Percentiles rank a stretch among this genome's conserved stretches.
Evolutionary conservation across 805 yeast species (phyloP).

Genomic region (Pichia thaimueangensis): DNA sequence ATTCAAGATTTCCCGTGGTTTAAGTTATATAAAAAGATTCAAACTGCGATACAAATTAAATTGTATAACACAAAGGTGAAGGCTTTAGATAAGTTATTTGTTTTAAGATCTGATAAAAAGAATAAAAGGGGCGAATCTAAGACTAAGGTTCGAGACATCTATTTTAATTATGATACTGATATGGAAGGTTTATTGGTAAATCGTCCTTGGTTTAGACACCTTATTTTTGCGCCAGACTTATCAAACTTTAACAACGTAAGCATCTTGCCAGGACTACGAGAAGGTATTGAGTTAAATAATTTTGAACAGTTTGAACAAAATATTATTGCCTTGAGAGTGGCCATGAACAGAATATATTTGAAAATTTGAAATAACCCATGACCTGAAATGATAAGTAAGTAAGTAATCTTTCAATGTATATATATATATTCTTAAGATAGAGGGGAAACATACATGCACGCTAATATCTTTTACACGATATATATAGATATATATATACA

Average conservation of each 20-base stretch:
- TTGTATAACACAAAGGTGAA: slow-evolving; percentile 46
- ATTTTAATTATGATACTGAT: too few relatives aligned
- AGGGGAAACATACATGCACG: neutral
- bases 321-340: slow-evolving; percentile 9
- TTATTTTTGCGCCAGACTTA: slow-evolving; percentile 50
- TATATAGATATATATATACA: too few relatives aligned
- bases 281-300: slow-evolving; percentile 42
- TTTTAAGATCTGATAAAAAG: slow-evolving; percentile 27
- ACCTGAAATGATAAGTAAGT: too few relatives aligned
- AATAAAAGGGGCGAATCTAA: too few relatives aligned
- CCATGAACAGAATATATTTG: slow-evolving; percentile 5
- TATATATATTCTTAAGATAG: too few relatives aligned
- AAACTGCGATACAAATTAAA: slow-evolving; percentile 50
- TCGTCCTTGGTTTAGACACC: slow-evolving; percentile 58
- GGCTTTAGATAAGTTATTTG: slow-evolving; percentile 50
- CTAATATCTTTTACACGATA: too few relatives aligned
- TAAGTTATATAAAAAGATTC: slow-evolving; percentile 50
- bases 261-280: slow-evolving; percentile 52
- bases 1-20: slow-evolving; percentile 77
- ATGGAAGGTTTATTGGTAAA: neutral
- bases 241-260: neutral
- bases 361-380: too few relatives aligned
- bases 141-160: too few relatives aligned
- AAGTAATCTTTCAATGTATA: too few relatives aligned
- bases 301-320: slow-evolving; percentile 28